Evolutionary conservation across 1,139 yeast genomes (phyloP), one percentile per base, ranked within the genome.

Genomic region (Saccharomyces uvarum): DNA sequence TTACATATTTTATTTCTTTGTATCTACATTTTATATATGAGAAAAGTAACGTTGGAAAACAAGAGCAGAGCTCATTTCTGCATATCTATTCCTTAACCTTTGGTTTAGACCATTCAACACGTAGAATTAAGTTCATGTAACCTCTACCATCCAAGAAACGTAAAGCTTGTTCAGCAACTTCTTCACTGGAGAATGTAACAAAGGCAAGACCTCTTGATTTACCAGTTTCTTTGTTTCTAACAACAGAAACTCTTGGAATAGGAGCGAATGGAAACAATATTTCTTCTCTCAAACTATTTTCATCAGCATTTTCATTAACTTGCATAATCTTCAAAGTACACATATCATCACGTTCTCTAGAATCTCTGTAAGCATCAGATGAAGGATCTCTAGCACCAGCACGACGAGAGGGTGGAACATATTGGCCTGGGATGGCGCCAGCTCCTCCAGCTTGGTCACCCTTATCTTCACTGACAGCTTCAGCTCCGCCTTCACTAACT

Each of bases 121-220:
- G 85, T 76, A 93, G 79, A 71, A 93, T 90, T 81, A 93, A 80
- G 68, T 87, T 87, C 79, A 87, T 89, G 80, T 87, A 86, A 78
- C 97, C 97, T 77, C 83, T 86, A 67, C 97, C 97, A 71, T 93
- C 81, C 73, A 90, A 80, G 62, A 77, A 77, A 61, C 86, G 84
- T 75, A 86, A 77, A 51, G 97, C 98, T 62, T 72, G 74, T 73
- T 87, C 86, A 50, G 98, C 99, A 64, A 76, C 77, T 55, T 73
- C 72, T 67, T 82, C 85, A 58, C 84, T 77, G 51, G 79, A 81
- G 74, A 88, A 91, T 56, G 95, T 86, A 61, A 91, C 95, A 72
- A 89, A 93, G n/a, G 99, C 99, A 73, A 91, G 84, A 64, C 99
- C 99, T 76, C 93, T 86, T 55, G 96, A 88, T 72, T 86, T 86